Evolutionary conservation across 2,329 filamentous ascomycete species (phyloP).

Genomic region (Emergomyces africanus): DNA sequence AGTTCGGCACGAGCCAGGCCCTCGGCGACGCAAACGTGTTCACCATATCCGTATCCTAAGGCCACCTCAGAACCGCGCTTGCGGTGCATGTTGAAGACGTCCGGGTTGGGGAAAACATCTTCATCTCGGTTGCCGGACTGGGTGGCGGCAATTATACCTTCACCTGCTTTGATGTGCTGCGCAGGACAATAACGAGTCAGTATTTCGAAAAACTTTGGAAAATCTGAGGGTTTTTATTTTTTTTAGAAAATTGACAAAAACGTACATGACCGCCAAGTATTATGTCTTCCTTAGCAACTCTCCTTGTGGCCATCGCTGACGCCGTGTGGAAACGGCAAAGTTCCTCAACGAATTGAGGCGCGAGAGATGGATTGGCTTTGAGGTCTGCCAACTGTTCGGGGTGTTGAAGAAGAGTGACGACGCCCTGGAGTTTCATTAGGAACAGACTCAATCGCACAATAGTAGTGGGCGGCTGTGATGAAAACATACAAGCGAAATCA

Average conservation of each 20-base stretch:
- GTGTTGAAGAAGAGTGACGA: slow-evolving; percentile 34
- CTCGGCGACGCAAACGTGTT: slow-evolving; percentile 37
- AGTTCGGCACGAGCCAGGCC: slow-evolving; percentile 33
- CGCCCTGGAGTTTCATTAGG: slow-evolving; percentile 22
- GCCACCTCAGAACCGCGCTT: slow-evolving; percentile 22
- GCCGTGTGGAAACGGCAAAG: slow-evolving; percentile 38
- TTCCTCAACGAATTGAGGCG: slow-evolving; percentile 34
- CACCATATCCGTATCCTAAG: slow-evolving; percentile 36
- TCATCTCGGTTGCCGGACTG: slow-evolving; percentile 38
- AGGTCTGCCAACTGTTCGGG: slow-evolving; percentile 32
- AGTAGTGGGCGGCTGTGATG: not conserved
- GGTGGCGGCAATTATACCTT: slow-evolving; percentile 38
- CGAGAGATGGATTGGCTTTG: slow-evolving; percentile 27
- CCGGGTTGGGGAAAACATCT: slow-evolving; percentile 30
- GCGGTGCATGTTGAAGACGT: slow-evolving; percentile 35
- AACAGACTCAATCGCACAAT: not conserved
- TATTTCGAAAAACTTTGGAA: not conserved
- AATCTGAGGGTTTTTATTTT: no score
- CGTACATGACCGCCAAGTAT: slow-evolving; percentile 30
- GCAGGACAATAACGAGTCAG: not conserved
- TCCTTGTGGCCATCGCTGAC: slow-evolving; percentile 35
- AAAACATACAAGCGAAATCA: slow-evolving; percentile 32
- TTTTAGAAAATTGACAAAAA: no score
- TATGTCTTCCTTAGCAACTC: slow-evolving; percentile 37
- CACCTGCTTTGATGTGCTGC: slow-evolving; percentile 29